Evolutionary conservation across 305 asterid genomes (phyloP).

Genomic region (Fraxinus ornus): DNA sequence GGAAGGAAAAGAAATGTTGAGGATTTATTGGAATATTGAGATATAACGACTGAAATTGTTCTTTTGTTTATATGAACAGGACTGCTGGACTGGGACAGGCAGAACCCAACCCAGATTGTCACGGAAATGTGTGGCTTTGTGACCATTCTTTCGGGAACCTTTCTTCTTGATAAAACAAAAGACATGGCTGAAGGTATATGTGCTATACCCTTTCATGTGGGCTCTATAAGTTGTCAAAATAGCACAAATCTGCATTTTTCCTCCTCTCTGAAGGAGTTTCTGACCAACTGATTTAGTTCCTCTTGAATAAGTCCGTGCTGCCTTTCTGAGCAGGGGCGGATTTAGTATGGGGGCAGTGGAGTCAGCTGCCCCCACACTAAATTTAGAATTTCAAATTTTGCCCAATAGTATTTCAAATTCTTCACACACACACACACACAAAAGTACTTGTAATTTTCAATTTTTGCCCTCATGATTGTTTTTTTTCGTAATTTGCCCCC

Average conservation of each 20-base stretch:
- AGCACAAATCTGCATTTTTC: not conserved
- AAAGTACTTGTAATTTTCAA: too few species aligned
- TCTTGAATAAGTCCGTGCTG: not conserved
- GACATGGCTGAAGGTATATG: conserved; percentile 86
- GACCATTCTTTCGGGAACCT: conserved; percentile 89
- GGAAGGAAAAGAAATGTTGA: not conserved
- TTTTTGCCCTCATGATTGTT: too few species aligned
- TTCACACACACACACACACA: too few species aligned
- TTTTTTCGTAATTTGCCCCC: too few species aligned
- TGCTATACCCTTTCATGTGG: conserved; percentile 1
- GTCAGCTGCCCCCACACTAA: too few species aligned
- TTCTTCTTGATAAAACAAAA: conserved; percentile 96
- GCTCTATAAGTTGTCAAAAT: not conserved
- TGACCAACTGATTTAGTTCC: not conserved
- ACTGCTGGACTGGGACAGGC: conserved; percentile 99
- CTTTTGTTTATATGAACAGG: conserved; percentile 31
- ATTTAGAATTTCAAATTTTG: too few species aligned
- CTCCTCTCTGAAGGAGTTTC: not conserved
- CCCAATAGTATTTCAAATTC: too few species aligned
- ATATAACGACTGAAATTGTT: conserved; percentile 11
- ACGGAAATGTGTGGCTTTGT: conserved; percentile 94
- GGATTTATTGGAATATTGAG: not conserved
- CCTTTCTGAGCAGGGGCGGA: not conserved
- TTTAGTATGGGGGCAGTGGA: too few species aligned
- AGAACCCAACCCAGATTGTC: conserved; percentile 82